Conservation (phyloP, 371 early-diverging fungal species). For the Dinochytrium kinnereticum region DNA sequence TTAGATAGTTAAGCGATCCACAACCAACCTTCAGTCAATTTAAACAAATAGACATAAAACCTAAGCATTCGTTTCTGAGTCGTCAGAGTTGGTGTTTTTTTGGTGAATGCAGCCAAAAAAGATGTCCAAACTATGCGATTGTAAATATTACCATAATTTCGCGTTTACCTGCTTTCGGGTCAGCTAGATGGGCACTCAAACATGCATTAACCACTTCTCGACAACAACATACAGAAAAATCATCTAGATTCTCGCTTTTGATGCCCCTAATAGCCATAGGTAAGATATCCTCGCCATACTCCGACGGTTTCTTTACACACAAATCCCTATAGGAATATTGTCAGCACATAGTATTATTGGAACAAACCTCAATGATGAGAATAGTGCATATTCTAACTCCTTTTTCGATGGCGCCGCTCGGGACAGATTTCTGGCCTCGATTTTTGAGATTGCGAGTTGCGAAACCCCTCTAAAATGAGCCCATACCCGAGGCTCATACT, state of each 20-base stretch:
- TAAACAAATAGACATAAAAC: background rate
- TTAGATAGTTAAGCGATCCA: background rate
- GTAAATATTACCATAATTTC: background rate
- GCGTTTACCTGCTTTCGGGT: background rate
- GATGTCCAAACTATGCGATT: background rate
- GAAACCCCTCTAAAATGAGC: background rate
- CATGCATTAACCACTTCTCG: background rate
- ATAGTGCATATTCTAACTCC: background rate
- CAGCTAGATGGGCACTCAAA: background rate
- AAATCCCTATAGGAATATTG: background rate
- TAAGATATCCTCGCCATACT: background rate
- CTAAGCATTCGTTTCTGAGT: background rate
- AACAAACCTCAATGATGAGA: background rate
- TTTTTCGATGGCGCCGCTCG: no score
- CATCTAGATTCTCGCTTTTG: background rate
- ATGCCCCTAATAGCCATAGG: background rate
- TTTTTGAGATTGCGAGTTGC: no score
- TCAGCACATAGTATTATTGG: background rate
- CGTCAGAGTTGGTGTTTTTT: no score
- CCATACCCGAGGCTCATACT: background rate
- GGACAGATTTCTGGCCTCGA: no score
- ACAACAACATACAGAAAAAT: background rate
- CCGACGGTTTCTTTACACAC: background rate
- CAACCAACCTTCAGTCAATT: background rate
- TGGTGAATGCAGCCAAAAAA: no score